These are phyloP conservation scores for Paramecium biaurelia DNA, from an alignment of 73 alveolate genomes.

Conservation along the genomic window DNA sequence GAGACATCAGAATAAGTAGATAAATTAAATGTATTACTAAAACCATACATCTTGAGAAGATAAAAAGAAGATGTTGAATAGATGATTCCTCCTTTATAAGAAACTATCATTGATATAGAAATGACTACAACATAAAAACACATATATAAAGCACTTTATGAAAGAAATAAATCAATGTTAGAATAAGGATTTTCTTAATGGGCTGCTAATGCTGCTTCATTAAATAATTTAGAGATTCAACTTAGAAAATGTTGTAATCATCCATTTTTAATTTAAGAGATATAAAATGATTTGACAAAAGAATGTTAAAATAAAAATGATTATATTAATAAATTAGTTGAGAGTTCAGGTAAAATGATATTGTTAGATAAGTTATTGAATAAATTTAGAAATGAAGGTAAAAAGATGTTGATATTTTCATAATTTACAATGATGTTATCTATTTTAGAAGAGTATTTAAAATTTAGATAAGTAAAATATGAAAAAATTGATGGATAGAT, in stretches of 20 bases:
- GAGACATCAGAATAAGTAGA: slow-evolving; percentile 79
- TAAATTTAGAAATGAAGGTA: slow-evolving; percentile 82
- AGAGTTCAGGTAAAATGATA: slow-evolving; percentile 88
- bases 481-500: slow-evolving; percentile 96
- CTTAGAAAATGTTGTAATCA: slow-evolving; percentile 98
- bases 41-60: slow-evolving; percentile 97
- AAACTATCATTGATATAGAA: slow-evolving; percentile 94
- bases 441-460: slow-evolving; percentile 87
- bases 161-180: slow-evolving; percentile 79
- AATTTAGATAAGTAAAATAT: slow-evolving; percentile 75
- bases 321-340: slow-evolving; percentile 71
- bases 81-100: slow-evolving; percentile 92
- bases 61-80: slow-evolving; percentile 96
- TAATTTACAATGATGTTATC: slow-evolving; percentile 95
- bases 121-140: slow-evolving; percentile 85
- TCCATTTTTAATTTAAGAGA: slow-evolving; percentile 86
- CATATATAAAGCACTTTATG: slow-evolving; percentile 88
- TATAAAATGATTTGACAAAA: slow-evolving; percentile 76
- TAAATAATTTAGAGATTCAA: slow-evolving; percentile 85
- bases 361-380: slow-evolving; percentile 84
- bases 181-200: slow-evolving; percentile 65
- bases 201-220: slow-evolving; percentile 78
- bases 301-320: slow-evolving; percentile 69
- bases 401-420: slow-evolving; percentile 95
- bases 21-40: slow-evolving; percentile 72